A percentile compares a stretch with the other conserved stretches of the same genome.
These are phyloP conservation scores for Fusarium liriodendri DNA, from an alignment of 2,329 filamentous ascomycete species.

Conservation along the genomic window DNA sequence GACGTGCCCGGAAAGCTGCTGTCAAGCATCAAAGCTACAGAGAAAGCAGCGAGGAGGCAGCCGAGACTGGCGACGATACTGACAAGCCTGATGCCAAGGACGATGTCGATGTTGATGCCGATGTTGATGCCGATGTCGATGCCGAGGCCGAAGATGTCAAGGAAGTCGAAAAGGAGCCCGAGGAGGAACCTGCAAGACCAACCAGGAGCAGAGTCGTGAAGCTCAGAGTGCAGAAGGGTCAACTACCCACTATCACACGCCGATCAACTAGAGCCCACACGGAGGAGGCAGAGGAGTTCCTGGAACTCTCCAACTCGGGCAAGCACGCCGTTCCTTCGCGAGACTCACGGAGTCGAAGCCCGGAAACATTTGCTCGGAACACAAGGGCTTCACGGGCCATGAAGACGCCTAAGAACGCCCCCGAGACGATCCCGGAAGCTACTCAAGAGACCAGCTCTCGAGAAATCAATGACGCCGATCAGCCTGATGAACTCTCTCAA, in stretches of 20 bases:
- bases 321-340: constrained; percentile 63
- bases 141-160: constrained; percentile 46
- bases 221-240: constrained; percentile 53
- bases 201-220: constrained; percentile 56
- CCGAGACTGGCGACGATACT: constrained; percentile 43
- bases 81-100: constrained; percentile 47
- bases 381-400: constrained; percentile 60
- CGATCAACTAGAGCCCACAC: constrained; percentile 65
- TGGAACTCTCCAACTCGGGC: constrained; percentile 72
- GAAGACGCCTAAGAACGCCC: constrained; percentile 63
- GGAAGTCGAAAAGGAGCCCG: constrained; percentile 41
- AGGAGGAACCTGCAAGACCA: constrained; percentile 37
- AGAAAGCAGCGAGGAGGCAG: constrained; percentile 58
- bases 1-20: constrained; percentile 60
- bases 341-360: constrained; percentile 66
- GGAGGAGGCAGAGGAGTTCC: constrained; percentile 64
- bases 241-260: constrained; percentile 50
- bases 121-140: constrained; percentile 43
- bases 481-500: constrained; percentile 52
- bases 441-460: constrained; percentile 63
- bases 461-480: constrained; percentile 50
- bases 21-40: constrained; percentile 59
- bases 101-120: constrained; percentile 32
- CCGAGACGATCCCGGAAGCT: constrained; percentile 63
- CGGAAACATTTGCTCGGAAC: constrained; percentile 59